Conservation (phyloP, 2,329 filamentous ascomycete genomes). For the Ophiostoma angusticollis region DNA sequence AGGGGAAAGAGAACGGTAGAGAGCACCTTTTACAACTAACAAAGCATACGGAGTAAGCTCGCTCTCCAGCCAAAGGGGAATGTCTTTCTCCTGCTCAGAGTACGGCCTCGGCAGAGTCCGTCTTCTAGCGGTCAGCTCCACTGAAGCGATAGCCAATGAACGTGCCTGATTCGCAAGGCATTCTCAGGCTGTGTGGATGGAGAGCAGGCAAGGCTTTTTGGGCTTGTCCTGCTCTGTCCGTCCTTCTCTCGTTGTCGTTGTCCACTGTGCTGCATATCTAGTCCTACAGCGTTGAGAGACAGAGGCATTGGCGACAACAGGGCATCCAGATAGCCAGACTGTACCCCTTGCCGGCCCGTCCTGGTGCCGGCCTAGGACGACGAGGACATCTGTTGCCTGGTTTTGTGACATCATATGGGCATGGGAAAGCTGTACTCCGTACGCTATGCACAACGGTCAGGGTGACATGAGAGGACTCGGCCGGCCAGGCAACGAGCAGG, state of each 20-base stretch:
- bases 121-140: background rate
- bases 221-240: background rate
- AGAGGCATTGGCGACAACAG: no score
- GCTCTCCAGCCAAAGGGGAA: no score
- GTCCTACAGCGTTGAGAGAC: no score
- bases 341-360: no score
- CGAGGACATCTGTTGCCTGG: background rate
- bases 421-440: constrained; percentile 6
- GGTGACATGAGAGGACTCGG: no score
- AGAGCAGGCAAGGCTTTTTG: no score
- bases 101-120: no score
- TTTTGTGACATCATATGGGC: background rate
- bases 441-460: background rate
- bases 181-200: background rate
- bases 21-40: no score
- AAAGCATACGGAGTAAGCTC: no score
- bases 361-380: background rate
- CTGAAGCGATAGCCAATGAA: background rate
- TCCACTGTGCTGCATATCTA: no score
- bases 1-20: no score
- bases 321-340: no score
- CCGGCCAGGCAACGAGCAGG: background rate
- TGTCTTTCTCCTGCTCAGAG: background rate
- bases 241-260: background rate
- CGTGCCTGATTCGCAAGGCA: constrained; percentile 5